Percentiles rank a stretch among this genome's conserved stretches.
These are phyloP conservation scores for Seiridium unicorne DNA, from an alignment of 2,329 filamentous ascomycete genomes.

Conservation along the genomic window DNA sequence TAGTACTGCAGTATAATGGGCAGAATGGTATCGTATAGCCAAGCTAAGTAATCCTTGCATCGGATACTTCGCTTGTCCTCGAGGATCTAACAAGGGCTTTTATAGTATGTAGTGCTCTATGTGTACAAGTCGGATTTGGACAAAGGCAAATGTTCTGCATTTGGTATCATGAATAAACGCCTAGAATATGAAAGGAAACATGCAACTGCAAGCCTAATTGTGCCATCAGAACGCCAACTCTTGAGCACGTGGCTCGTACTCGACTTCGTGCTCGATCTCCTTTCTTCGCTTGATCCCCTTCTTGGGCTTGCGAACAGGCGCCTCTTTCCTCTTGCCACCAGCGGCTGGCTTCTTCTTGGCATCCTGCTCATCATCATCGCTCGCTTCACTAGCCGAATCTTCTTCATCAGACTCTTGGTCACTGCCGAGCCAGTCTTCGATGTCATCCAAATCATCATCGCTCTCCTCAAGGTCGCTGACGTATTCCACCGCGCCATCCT, in stretches of 20 bases:
- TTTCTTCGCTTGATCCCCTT: constrained; percentile 57
- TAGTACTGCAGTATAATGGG: too few species aligned
- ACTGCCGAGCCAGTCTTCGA: constrained; percentile 91
- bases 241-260: constrained; percentile 39
- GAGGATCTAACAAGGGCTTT: too few species aligned
- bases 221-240: constrained; percentile 27
- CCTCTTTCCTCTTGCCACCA: constrained; percentile 46
- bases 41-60: too few species aligned
- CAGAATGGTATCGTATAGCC: too few species aligned
- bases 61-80: too few species aligned
- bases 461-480: constrained; percentile 87
- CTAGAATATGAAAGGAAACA: constrained; percentile 4
- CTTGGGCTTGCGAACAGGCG: constrained; percentile 46
- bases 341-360: constrained; percentile 54
- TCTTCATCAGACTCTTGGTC: constrained; percentile 58
- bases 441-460: constrained; percentile 73
- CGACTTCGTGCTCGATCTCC: constrained; percentile 78
- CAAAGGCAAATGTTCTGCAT: not conserved
- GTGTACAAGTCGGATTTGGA: not conserved
- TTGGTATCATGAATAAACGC: constrained; percentile 9
- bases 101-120: too few species aligned
- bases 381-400: constrained; percentile 49
- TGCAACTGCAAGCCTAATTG: not conserved
- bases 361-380: constrained; percentile 57
- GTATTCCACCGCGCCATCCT: constrained; percentile 82